These are phyloP conservation scores for Neoboletus subvelutipes DNA, from an alignment of 768 basidiomycete genomes.

Conservation along the genomic window DNA sequence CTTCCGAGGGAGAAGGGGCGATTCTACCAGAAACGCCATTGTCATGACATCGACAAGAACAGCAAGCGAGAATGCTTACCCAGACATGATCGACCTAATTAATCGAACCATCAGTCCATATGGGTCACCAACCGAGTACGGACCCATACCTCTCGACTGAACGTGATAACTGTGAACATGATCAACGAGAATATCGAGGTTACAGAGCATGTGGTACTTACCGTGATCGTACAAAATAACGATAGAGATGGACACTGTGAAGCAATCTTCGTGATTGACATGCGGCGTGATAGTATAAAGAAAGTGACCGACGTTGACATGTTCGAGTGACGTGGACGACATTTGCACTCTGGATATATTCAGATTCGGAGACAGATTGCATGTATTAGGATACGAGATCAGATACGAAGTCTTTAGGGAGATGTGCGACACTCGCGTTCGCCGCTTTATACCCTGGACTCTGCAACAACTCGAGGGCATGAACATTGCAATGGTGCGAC, in stretches of 20 bases:
- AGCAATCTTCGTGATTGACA: background rate
- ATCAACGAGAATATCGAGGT: background rate
- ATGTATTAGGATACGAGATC: background rate
- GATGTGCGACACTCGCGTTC: too few species aligned
- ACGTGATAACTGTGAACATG: constrained; percentile 9
- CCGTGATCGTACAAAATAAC: constrained; percentile 21
- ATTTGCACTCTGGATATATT: background rate
- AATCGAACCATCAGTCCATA: background rate
- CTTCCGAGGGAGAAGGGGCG: constrained; percentile 10
- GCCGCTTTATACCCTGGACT: too few species aligned
- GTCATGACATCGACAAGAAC: background rate
- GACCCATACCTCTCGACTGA: background rate
- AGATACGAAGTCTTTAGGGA: background rate
- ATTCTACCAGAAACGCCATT: constrained; percentile 4
- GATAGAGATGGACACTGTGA: constrained; percentile 10
- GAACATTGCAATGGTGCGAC: too few species aligned
- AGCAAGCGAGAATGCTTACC: background rate
- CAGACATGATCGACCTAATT: constrained; percentile 19
- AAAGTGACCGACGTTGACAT: constrained; percentile 13
- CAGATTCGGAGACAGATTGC: background rate
- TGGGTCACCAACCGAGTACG: background rate
- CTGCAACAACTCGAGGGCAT: too few species aligned
- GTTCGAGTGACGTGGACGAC: constrained; percentile 4
- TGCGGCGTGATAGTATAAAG: too few species aligned
- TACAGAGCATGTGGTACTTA: background rate